Percentiles rank a stretch among this genome's conserved stretches.
phyloP scores from a whole-genome alignment of 1,284 basidiomycete genomes.

The Dichomitus squalens region DNA sequence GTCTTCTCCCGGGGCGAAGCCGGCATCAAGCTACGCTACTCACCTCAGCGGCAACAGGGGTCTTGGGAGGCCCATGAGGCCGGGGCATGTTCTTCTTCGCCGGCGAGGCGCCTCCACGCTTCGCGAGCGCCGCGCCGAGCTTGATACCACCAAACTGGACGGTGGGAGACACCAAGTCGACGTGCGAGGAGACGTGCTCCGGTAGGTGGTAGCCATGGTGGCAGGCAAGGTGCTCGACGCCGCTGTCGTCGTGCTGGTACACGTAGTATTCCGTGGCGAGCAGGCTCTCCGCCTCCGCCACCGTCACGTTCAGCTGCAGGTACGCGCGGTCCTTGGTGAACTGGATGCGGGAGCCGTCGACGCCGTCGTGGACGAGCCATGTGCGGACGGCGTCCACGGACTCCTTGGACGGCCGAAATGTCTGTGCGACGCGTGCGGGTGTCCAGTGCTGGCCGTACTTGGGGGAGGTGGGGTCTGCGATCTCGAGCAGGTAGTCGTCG shows the following conservation, averaged over 20 bases:
- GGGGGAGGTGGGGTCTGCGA: conserved; percentile 45
- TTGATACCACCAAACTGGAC: conserved; percentile 25
- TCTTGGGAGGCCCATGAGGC: conserved; percentile 1
- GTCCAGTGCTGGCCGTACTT: conserved; percentile 47
- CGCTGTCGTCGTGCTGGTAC: conserved; percentile 40
- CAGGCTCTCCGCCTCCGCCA: conserved; percentile 46
- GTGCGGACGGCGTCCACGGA: conserved; percentile 40
- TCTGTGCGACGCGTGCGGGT: conserved; percentile 35
- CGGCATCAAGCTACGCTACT: neutral
- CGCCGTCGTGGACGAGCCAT: conserved; percentile 30
- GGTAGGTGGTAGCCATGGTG: conserved; percentile 28
- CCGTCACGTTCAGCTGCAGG: conserved; percentile 45
- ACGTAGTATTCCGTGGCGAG: conserved; percentile 47
- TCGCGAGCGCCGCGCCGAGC: conserved; percentile 10
- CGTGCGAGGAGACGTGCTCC: conserved; percentile 25
- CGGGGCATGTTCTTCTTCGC: neutral
- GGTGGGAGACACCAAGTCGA: conserved; percentile 29
- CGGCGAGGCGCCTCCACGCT: neutral
- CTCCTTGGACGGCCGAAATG: conserved; percentile 46
- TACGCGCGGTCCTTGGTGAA: conserved; percentile 40
- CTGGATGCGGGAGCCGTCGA: conserved; percentile 33
- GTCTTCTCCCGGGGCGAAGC: neutral
- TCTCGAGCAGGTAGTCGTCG: conserved; percentile 42
- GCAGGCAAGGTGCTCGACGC: conserved; percentile 36
- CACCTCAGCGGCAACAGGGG: neutral